Conservation (phyloP, 495 filamentous ascomycete genomes). For the Podospora sp. region DNA sequence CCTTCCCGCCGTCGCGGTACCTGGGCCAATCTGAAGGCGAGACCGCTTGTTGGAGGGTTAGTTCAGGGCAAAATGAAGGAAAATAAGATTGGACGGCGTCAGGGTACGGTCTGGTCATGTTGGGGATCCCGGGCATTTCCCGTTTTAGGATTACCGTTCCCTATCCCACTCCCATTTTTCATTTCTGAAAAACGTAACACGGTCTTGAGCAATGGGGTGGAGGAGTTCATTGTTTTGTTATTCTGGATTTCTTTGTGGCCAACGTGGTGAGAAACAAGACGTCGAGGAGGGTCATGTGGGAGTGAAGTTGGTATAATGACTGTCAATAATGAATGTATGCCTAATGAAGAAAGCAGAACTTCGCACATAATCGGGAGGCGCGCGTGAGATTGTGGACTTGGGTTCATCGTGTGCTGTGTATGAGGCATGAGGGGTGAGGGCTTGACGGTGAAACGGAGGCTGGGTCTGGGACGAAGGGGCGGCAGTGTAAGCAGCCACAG, state of each 20-base stretch:
- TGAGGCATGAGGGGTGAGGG: background rate
- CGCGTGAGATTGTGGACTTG: too few relatives aligned
- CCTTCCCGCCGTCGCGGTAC: background rate
- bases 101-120: background rate
- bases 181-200: background rate
- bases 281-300: background rate
- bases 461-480: background rate
- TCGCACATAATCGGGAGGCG: background rate
- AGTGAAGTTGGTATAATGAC: constrained; percentile 6
- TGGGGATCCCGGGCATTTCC: background rate
- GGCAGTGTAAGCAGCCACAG: background rate
- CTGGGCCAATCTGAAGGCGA: background rate
- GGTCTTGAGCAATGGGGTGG: background rate
- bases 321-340: constrained; percentile 34
- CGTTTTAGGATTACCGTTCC: background rate
- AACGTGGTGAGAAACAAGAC: background rate
- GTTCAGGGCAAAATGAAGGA: background rate
- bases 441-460: background rate
- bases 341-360: constrained; percentile 23
- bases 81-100: background rate
- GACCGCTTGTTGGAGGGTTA: background rate
- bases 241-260: too few relatives aligned
- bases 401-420: too few relatives aligned
- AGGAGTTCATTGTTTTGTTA: background rate
- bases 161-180: background rate